Conservation (phyloP, 352 stramenopile species). For the Phytophthora rubi region DNA sequence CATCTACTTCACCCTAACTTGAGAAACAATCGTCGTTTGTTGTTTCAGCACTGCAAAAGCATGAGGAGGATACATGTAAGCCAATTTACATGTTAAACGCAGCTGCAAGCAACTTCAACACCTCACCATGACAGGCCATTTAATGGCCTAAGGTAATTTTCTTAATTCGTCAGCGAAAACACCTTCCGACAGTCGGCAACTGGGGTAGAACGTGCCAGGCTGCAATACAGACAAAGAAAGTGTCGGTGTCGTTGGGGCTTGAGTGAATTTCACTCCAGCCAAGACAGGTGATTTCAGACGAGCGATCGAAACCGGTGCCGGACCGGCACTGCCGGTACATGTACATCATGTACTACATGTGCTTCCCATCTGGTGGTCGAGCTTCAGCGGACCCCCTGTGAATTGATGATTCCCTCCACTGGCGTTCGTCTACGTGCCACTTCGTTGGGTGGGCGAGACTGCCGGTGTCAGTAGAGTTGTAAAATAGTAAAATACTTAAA, state of each 20-base stretch:
- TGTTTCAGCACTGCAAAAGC: too few species aligned
- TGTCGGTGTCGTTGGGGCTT: too few species aligned
- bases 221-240: too few species aligned
- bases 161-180: too few species aligned
- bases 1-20: too few species aligned
- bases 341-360: conserved; percentile 1
- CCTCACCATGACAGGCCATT: too few species aligned
- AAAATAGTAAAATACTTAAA: too few species aligned
- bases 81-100: not conserved
- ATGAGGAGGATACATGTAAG: not conserved
- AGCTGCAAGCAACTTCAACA: not conserved
- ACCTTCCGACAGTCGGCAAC: too few species aligned
- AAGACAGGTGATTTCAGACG: not conserved
- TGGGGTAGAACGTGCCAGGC: too few species aligned
- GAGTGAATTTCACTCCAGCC: not conserved
- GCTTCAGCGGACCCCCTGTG: conserved; percentile 11
- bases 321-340: too few species aligned
- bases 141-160: too few species aligned
- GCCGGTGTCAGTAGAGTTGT: not conserved
- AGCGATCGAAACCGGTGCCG: not conserved
- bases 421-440: conserved; percentile 22
- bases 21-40: too few species aligned
- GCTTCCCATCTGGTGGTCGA: conserved; percentile 29
- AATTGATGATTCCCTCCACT: conserved; percentile 23
- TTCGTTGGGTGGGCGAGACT: conserved; percentile 6